Conservation (phyloP, 2,329 filamentous ascomycete genomes). For the Penicillium freii region DNA sequence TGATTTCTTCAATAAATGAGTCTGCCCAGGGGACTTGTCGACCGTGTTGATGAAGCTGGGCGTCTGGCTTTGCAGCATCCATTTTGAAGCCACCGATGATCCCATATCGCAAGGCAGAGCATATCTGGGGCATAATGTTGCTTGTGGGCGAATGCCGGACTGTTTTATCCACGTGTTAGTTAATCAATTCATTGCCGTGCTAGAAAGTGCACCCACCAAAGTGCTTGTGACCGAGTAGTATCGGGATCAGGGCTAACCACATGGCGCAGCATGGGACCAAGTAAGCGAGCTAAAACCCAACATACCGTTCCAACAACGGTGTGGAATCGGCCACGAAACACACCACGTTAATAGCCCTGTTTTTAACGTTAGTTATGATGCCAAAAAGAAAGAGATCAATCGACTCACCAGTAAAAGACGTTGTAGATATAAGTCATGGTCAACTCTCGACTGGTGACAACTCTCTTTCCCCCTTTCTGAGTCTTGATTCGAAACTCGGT, state of each 20-base stretch:
- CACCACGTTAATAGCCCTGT: not conserved
- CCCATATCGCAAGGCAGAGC: not conserved
- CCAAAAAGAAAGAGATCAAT: not conserved
- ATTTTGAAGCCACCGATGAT: not conserved
- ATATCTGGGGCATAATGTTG: not conserved
- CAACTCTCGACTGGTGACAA: too few species aligned
- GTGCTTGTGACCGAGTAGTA: not conserved
- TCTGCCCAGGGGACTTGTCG: not conserved
- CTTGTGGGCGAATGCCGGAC: not conserved
- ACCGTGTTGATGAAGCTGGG: not conserved
- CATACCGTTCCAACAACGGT: not conserved
- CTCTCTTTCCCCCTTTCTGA: too few species aligned
- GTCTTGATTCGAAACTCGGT: too few species aligned
- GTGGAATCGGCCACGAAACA: not conserved
- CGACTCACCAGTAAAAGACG: not conserved
- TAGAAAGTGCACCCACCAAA: not conserved
- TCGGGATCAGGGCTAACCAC: not conserved
- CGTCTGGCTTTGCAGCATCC: not conserved
- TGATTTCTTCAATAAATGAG: not conserved
- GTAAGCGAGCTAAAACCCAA: not conserved
- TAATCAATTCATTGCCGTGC: not conserved
- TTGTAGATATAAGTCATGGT: not conserved
- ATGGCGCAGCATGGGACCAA: not conserved
- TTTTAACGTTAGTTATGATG: not conserved
- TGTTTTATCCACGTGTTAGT: not conserved